Conservation (phyloP, 306 rosid genomes). For the Dryas drummondii region DNA sequence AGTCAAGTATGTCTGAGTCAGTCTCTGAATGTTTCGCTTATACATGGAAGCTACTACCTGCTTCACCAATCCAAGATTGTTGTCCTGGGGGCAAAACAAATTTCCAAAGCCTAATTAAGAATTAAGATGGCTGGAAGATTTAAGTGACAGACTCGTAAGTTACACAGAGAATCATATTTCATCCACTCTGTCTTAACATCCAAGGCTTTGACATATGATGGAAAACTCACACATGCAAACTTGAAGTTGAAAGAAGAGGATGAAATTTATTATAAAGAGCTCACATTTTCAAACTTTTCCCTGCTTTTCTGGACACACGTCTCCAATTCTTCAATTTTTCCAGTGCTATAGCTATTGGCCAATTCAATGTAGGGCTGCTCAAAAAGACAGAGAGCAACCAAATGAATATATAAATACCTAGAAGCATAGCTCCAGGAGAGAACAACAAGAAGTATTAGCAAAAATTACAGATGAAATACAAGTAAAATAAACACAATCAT, state of each 20-base stretch:
- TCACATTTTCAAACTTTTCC: conserved; percentile 60
- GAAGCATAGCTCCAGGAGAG: neutral
- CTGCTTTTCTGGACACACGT: conserved; percentile 39
- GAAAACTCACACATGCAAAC: neutral
- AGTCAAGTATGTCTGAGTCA: conserved; percentile 84
- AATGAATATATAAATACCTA: neutral
- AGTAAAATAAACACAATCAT: no score
- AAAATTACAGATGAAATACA: neutral
- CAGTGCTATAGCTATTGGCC: conserved; percentile 51
- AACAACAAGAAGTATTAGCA: neutral
- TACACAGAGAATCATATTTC: neutral
- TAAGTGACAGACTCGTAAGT: neutral
- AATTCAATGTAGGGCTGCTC: conserved; percentile 67
- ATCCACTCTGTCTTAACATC: conserved; percentile 2
- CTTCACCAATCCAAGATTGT: conserved; percentile 78
- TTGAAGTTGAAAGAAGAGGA: neutral
- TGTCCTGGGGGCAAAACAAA: conserved; percentile 49
- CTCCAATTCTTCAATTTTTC: conserved; percentile 54
- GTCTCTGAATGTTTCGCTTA: conserved; percentile 82
- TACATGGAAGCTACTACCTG: conserved; percentile 71
- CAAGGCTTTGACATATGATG: neutral
- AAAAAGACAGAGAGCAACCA: conserved; percentile 6
- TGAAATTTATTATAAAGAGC: conserved; percentile 21
- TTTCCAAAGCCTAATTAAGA: conserved; percentile 1
- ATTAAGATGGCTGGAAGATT: conserved; percentile 9